Conservation (phyloP, 2,329 filamentous ascomycete genomes). For the Alternaria hordeiaustralica region DNA sequence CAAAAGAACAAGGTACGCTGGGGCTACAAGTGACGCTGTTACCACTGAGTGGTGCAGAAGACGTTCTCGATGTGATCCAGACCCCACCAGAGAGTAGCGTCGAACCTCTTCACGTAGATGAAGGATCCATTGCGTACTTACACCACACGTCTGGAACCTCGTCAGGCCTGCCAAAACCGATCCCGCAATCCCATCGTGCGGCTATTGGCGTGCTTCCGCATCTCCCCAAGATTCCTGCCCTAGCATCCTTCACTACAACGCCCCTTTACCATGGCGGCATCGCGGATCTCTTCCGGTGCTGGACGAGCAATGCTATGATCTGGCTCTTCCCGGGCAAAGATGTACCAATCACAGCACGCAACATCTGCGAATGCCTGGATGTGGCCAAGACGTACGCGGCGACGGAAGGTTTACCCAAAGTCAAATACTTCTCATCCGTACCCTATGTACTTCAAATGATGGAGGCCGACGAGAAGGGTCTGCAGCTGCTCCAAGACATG, state of each 20-base stretch:
- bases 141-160: conserved; percentile 72
- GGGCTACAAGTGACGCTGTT: conserved; percentile 17
- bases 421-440: conserved; percentile 68
- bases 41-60: conserved; percentile 27
- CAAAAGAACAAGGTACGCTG: conserved; percentile 12
- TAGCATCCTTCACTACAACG: conserved; percentile 68
- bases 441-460: conserved; percentile 90
- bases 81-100: conserved; percentile 9
- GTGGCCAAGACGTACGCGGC: conserved; percentile 37
- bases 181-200: conserved; percentile 63
- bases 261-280: conserved; percentile 71
- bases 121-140: conserved; percentile 61
- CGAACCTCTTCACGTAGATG: conserved; percentile 18
- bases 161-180: conserved; percentile 67
- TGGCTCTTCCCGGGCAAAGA: conserved; percentile 67
- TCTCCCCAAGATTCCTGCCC: conserved; percentile 44
- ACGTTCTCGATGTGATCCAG: conserved; percentile 29
- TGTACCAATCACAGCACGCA: conserved; percentile 63
- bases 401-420: conserved; percentile 32
- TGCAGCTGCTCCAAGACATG: conserved; percentile 67
- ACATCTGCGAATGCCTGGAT: conserved; percentile 58
- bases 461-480: conserved; percentile 84
- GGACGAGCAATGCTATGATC: conserved; percentile 65
- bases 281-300: conserved; percentile 67
- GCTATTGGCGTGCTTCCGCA: conserved; percentile 62